Conservation (phyloP, 257 asterid genomes). For the Nicotiana sylvestris region DNA sequence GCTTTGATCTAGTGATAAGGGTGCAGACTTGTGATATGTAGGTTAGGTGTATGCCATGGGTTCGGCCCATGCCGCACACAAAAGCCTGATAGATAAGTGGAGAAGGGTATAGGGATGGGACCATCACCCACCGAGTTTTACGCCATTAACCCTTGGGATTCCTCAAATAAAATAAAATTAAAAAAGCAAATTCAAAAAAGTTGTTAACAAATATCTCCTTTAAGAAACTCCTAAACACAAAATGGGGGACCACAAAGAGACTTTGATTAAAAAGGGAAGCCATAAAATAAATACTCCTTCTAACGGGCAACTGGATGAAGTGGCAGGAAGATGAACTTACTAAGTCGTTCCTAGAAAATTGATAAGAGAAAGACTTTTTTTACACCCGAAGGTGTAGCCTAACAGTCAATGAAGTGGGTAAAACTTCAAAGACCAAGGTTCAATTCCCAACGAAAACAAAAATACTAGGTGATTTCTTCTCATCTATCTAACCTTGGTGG, state of each 20-base stretch:
- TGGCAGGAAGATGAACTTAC: not conserved
- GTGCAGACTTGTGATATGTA: not conserved
- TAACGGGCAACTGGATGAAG: not conserved
- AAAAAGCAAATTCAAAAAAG: not conserved
- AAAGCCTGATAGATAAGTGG: not conserved
- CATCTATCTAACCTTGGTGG: not conserved
- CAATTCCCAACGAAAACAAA: not conserved
- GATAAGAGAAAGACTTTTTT: not conserved
- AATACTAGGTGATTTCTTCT: not conserved
- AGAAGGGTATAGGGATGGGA: not conserved
- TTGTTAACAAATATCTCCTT: not conserved
- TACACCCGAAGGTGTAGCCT: not conserved
- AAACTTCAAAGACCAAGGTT: not conserved
- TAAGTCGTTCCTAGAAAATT: not conserved
- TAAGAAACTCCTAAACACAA: not conserved
- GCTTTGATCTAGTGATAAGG: not conserved
- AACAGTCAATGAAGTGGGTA: not conserved
- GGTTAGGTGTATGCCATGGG: not conserved
- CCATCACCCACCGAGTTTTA: not conserved
- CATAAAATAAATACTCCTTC: not conserved
- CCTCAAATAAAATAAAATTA: not conserved
- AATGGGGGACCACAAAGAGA: not conserved
- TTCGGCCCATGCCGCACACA: not conserved
- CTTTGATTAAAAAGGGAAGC: not conserved
- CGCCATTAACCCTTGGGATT: not conserved